A percentile compares a stretch with the other conserved stretches of the same genome.
phyloP scores from a whole-genome alignment of 2,329 filamentous ascomycete species.

The Botrytis deweyae region DNA sequence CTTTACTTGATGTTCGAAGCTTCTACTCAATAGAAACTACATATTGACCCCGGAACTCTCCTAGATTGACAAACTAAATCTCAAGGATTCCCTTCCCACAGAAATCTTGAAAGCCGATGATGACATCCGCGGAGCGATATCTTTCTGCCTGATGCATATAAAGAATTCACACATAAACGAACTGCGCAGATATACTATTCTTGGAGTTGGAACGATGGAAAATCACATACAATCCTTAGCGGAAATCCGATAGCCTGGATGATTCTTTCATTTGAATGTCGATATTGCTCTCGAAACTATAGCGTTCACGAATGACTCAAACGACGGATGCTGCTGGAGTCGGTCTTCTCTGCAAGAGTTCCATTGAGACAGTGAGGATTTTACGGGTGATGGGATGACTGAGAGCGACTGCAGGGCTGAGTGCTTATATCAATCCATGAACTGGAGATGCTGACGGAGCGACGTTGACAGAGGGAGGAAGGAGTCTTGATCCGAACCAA shows the following conservation, averaged over 20 bases:
- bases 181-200: slow-evolving; percentile 32
- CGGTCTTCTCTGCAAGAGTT: slow-evolving; percentile 52
- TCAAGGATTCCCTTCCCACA: slow-evolving; percentile 53
- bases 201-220: slow-evolving; percentile 55
- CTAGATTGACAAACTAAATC: slow-evolving; percentile 41
- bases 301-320: neutral
- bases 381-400: slow-evolving; percentile 48
- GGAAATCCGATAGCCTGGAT: slow-evolving; percentile 58
- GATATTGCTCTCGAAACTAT: slow-evolving; percentile 33
- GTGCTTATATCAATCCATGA: slow-evolving; percentile 48
- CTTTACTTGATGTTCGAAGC: slow-evolving; percentile 49
- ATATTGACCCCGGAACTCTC: slow-evolving; percentile 43
- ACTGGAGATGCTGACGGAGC: slow-evolving; percentile 49
- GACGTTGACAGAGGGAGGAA: slow-evolving; percentile 49
- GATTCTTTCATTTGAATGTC: slow-evolving; percentile 58
- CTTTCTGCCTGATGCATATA: slow-evolving; percentile 44
- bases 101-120: slow-evolving; percentile 51
- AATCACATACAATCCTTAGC: slow-evolving; percentile 53
- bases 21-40: slow-evolving; percentile 45
- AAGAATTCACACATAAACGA: slow-evolving; percentile 2
- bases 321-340: slow-evolving; percentile 50
- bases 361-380: slow-evolving; percentile 50
- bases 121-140: slow-evolving; percentile 49
- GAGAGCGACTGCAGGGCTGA: slow-evolving; percentile 49
- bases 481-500: slow-evolving; percentile 48